phyloP scores from a whole-genome alignment of 192 early-diverging fungal species.

The Spizellomyces sp. region DNA sequence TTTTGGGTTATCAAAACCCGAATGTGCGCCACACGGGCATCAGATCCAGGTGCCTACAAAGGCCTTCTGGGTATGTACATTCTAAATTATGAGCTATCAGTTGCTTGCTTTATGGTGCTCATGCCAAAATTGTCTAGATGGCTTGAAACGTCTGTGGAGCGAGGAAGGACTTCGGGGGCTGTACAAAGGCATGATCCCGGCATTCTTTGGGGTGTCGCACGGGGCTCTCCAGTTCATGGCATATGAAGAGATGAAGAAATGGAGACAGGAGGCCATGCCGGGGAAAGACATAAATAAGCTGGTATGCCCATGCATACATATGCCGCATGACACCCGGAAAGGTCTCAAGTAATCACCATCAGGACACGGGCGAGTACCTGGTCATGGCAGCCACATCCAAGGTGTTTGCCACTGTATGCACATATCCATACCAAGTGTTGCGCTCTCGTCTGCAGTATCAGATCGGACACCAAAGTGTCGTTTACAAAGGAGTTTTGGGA shows the following conservation, averaged over 20 bases:
- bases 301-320: slow-evolving; percentile 6
- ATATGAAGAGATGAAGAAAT: slow-evolving; percentile 94
- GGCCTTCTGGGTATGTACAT: slow-evolving; percentile 36
- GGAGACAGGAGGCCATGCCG: slow-evolving; percentile 8
- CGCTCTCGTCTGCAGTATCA: slow-evolving; percentile 77
- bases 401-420: slow-evolving; percentile 79
- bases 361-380: slow-evolving; percentile 69
- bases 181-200: slow-evolving; percentile 90
- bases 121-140: slow-evolving; percentile 48
- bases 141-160: slow-evolving; percentile 72
- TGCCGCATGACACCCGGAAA: background rate
- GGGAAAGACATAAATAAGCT: slow-evolving; percentile 25
- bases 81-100: slow-evolving; percentile 25
- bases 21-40: slow-evolving; percentile 58
- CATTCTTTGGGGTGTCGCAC: slow-evolving; percentile 90
- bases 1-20: slow-evolving; percentile 98
- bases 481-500: slow-evolving; percentile 73
- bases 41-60: slow-evolving; percentile 47
- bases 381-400: slow-evolving; percentile 87
- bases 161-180: slow-evolving; percentile 83
- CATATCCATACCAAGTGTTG: slow-evolving; percentile 94
- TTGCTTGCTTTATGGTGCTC: background rate
- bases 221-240: slow-evolving; percentile 98
- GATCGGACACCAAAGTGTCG: slow-evolving; percentile 30
- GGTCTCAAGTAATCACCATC: background rate